Evolutionary conservation across 495 filamentous ascomycete species (phyloP).

Genomic region (Bryoglossum gracile): DNA sequence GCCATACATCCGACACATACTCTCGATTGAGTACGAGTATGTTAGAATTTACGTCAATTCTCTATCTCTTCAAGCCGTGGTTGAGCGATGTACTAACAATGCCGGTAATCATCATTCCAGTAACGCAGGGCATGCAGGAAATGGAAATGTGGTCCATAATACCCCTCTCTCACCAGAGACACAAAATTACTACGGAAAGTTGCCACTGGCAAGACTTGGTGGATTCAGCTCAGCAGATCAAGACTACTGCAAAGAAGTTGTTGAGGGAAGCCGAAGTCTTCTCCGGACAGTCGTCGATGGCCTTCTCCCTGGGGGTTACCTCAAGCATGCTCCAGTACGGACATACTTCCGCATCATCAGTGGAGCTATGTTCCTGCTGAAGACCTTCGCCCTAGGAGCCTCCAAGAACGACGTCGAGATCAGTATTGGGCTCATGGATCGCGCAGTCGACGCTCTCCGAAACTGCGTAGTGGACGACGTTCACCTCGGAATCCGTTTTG

Average conservation of each 20-base stretch:
- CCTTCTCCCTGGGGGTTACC: conserved; percentile 71
- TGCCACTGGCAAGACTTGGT: conserved; percentile 48
- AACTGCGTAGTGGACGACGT: conserved; percentile 91
- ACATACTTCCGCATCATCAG: conserved; percentile 94
- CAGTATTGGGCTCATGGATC: conserved; percentile 74
- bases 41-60: conserved; percentile 90
- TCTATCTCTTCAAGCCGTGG: conserved; percentile 85
- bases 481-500: conserved; percentile 88
- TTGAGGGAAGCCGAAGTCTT: conserved; percentile 78
- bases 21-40: conserved; percentile 88
- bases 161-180: conserved; percentile 45
- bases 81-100: conserved; percentile 82
- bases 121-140: conserved; percentile 5
- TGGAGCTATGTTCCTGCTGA: conserved; percentile 87
- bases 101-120: conserved; percentile 37
- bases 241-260: conserved; percentile 79
- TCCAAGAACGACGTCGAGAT: conserved; percentile 80
- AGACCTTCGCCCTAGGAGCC: conserved; percentile 90
- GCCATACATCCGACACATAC: conserved; percentile 68
- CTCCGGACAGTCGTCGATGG: conserved; percentile 76
- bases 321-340: conserved; percentile 86
- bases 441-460: conserved; percentile 69
- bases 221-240: conserved; percentile 55
- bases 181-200: conserved; percentile 48
- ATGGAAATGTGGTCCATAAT: not conserved